Evolutionary conservation across 495 filamentous ascomycete genomes (phyloP).

Genomic region (Penicillium bialowiezense): DNA sequence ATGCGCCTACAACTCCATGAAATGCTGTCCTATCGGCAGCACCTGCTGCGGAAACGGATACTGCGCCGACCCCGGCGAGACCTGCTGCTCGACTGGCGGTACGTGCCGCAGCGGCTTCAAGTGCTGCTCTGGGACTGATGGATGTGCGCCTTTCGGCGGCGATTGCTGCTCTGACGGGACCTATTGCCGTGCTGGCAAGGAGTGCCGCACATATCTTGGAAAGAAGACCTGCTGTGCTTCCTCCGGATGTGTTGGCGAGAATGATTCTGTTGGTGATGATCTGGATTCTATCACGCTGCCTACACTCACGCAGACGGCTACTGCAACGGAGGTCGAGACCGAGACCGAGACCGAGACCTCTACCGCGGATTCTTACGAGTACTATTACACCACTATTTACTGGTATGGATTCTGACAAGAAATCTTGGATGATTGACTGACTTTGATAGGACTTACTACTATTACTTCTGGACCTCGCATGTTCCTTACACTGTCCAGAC

Average conservation of each 20-base stretch:
- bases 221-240: conserved; percentile 15
- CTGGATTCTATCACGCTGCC: not conserved
- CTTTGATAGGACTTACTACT: conserved; percentile 18
- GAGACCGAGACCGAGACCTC: not conserved
- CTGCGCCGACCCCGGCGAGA: conserved; percentile 12
- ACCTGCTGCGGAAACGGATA: conserved; percentile 18
- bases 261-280: conserved; percentile 5
- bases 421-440: not conserved
- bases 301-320: not conserved
- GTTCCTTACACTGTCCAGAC: conserved; percentile 16
- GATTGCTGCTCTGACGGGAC: conserved; percentile 19
- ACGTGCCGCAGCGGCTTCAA: conserved; percentile 18
- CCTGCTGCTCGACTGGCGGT: conserved; percentile 13
- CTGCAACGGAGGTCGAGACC: not conserved
- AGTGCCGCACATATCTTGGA: conserved; percentile 13
- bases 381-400: conserved; percentile 21
- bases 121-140: conserved; percentile 12
- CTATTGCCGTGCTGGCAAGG: conserved; percentile 18
- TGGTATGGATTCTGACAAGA: conserved; percentile 8
- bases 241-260: conserved; percentile 14
- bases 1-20: conserved; percentile 9
- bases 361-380: conserved; percentile 5
- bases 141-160: conserved; percentile 13
- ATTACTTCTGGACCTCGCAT: conserved; percentile 23
- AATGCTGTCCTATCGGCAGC: conserved; percentile 11